Evolutionary conservation across 257 asterid species (phyloP).

Genomic region (Solanum peruvianum): DNA sequence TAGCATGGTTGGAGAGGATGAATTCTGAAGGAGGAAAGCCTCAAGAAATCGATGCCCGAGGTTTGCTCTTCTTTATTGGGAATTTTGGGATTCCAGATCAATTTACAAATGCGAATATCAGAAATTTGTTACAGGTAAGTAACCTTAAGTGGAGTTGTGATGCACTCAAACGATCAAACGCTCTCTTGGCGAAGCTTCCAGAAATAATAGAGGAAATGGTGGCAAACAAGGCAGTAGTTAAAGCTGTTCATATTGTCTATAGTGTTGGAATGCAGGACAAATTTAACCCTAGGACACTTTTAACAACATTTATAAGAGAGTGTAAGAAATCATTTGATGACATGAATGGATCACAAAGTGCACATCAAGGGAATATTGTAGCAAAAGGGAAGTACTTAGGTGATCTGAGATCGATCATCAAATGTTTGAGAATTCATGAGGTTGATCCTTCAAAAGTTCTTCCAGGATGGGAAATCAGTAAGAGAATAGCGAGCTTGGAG

Average conservation of each 20-base stretch:
- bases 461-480: conserved; percentile 66
- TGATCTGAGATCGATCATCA: conserved; percentile 34
- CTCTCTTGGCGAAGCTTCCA: conserved; percentile 43
- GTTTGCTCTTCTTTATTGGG: conserved; percentile 56
- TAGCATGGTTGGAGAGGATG: conserved; percentile 70
- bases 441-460: conserved; percentile 48
- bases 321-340: conserved; percentile 35
- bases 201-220: conserved; percentile 51
- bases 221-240: conserved; percentile 47
- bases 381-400: conserved; percentile 52
- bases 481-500: conserved; percentile 39
- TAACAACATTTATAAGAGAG: conserved; percentile 44
- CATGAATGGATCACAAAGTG: conserved; percentile 22
- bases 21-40: conserved; percentile 54
- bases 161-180: conserved; percentile 36
- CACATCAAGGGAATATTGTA: conserved; percentile 30
- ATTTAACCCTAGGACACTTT: conserved; percentile 37
- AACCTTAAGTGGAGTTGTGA: conserved; percentile 43
- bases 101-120: conserved; percentile 45
- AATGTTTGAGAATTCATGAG: conserved; percentile 50
- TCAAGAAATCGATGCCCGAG: conserved; percentile 61
- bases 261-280: conserved; percentile 56
- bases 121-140: conserved; percentile 45
- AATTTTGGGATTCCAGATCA: conserved; percentile 51
- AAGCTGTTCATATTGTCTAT: conserved; percentile 50